These are phyloP conservation scores for Cavenderia fasciculata DNA, from an alignment of 78 protist genomes.

Conservation along the genomic window DNA sequence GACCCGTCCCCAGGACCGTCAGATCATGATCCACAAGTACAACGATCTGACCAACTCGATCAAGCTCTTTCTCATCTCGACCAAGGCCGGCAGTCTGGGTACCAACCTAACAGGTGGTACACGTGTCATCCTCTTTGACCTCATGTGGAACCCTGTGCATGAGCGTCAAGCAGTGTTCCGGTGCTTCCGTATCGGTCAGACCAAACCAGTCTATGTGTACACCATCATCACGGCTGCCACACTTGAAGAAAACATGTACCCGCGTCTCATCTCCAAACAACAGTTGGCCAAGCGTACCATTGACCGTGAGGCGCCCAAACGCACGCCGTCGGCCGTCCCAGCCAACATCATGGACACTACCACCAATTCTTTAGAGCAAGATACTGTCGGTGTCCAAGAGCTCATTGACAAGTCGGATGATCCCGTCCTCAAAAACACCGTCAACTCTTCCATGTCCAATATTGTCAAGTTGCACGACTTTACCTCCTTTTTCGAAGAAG, in stretches of 20 bases:
- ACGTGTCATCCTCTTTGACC: constrained; percentile 93
- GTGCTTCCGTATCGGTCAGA: constrained; percentile 96
- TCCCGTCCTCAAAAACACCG: not conserved
- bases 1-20: constrained; percentile 33
- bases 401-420: not conserved
- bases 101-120: constrained; percentile 96
- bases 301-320: constrained; percentile 30
- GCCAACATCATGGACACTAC: no score
- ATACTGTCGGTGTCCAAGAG: not conserved
- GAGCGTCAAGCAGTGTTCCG: constrained; percentile 95
- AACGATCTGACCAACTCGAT: not conserved
- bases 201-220: constrained; percentile 84
- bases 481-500: constrained; percentile 1
- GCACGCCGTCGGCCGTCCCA: not conserved
- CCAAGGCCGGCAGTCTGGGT: constrained; percentile 94
- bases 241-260: constrained; percentile 94
- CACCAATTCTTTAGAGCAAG: no score
- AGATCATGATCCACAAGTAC: constrained; percentile 1
- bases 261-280: constrained; percentile 93
- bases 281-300: constrained; percentile 77
- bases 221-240: constrained; percentile 89
- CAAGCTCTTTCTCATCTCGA: constrained; percentile 62
- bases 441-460: not conserved
- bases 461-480: constrained; percentile 10
- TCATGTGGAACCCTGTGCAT: constrained; percentile 89